Evolutionary conservation across 2,329 filamentous ascomycete species (phyloP).

Genomic region (Botryotinia calthae): DNA sequence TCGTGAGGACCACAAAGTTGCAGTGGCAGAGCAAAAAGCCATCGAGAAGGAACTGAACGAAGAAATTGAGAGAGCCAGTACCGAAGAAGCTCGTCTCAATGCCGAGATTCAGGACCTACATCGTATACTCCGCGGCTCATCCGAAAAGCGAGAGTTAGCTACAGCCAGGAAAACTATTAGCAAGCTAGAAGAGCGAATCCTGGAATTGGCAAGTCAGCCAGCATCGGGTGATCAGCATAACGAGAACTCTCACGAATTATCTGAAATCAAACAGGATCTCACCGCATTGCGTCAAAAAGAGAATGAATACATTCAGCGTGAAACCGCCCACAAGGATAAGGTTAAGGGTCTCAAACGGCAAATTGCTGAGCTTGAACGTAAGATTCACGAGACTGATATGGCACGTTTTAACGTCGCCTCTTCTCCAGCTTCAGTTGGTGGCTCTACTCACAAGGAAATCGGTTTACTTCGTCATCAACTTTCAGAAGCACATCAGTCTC

Average conservation of each 20-base stretch:
- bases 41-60: slow-evolving; percentile 63
- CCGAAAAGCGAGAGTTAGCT: slow-evolving; percentile 46
- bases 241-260: slow-evolving; percentile 53
- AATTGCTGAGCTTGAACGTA: slow-evolving; percentile 64
- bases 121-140: slow-evolving; percentile 38
- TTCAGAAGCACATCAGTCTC: slow-evolving; percentile 55
- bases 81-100: slow-evolving; percentile 62
- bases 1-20: slow-evolving; percentile 59
- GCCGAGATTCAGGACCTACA: slow-evolving; percentile 55
- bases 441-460: slow-evolving; percentile 57
- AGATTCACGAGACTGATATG: slow-evolving; percentile 63
- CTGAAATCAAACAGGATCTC: slow-evolving; percentile 60
- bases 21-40: slow-evolving; percentile 55
- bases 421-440: slow-evolving; percentile 48
- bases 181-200: slow-evolving; percentile 58
- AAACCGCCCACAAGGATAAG: slow-evolving; percentile 59
- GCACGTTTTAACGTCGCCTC: slow-evolving; percentile 48
- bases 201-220: slow-evolving; percentile 46
- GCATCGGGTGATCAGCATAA: slow-evolving; percentile 41
- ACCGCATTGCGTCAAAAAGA: slow-evolving; percentile 63
- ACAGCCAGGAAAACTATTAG: slow-evolving; percentile 59
- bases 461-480: slow-evolving; percentile 60
- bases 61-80: slow-evolving; percentile 63
- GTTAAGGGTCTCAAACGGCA: slow-evolving; percentile 63
- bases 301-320: slow-evolving; percentile 62